Evolutionary conservation across 106 monocot species (phyloP), one percentile per base, ranked within the genome.

Genomic region (Acorus gramineus): DNA sequence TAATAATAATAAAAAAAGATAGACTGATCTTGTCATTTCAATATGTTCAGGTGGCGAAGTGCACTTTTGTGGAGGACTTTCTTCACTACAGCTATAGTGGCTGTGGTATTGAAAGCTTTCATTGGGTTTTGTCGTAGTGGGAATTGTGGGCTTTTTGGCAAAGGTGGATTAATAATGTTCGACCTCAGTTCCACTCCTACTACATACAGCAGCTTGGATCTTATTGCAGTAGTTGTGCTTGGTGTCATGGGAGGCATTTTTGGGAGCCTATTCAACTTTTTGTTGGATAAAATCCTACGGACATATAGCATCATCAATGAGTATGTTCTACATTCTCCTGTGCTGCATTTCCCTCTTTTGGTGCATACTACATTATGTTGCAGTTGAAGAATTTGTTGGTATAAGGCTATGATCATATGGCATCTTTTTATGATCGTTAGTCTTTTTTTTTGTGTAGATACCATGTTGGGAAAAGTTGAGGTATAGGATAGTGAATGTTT

Each of bases 131-230:
- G 96, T 57, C 74, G 70, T 44, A 74, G 85, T 60, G 96, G 91
- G 53, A 83, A 83, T 51, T 98, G 96, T 69, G 96, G 96, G 28
- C 81, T 88, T 13, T 98, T 98, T 71, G 96, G 96, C 2, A 47
- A 91, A 61, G 96, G 91, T 49, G 96, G 96, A 56, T 47, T 98
- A 14, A 91, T 98, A 46, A 98, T 98, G 91, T 98, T 98, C 69
- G 96, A 98, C 60, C 61, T 98, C 11, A 98, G 91, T 66, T 70
- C 78, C 46, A 78, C 55, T 52, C 46, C 71, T 56, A 61, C 81
- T 8, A 60, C 80, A 5, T 98, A 98, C 50, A 78, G 69, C 58
- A 75, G 62, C 2, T 61, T 69, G 2, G 96, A 98, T 79, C 60
- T 98, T 46, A 13, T 85, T 3, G 86, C 83, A 42, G 72, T 91